A percentile compares a stretch with the other conserved stretches of the same genome.
These are phyloP conservation scores for Cichorium intybus DNA, from an alignment of 140 eudicot species.

Conservation along the genomic window DNA sequence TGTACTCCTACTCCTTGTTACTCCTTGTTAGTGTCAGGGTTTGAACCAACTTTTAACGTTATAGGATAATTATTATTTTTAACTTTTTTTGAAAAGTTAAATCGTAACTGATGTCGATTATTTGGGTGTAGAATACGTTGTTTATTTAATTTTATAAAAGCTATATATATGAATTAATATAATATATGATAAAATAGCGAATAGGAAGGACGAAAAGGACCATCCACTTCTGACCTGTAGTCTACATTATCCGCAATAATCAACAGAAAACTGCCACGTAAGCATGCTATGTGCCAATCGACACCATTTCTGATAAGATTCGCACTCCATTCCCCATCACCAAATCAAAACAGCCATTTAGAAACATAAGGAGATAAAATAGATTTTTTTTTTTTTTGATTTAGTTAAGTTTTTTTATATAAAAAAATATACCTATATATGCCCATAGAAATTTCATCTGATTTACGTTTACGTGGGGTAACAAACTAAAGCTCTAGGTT, in stretches of 20 bases:
- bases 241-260: constrained; percentile 24
- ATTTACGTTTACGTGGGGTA: too few species aligned
- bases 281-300: constrained; percentile 34
- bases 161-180: background rate
- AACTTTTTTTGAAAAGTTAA: too few species aligned
- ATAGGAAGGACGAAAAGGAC: constrained; percentile 26
- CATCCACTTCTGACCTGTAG: constrained; percentile 35
- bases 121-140: background rate
- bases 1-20: too few species aligned
- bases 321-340: constrained; percentile 28
- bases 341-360: background rate
- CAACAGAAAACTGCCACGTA: constrained; percentile 23
- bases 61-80: background rate
- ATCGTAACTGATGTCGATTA: background rate
- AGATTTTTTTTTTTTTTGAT: background rate
- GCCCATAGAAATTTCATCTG: too few species aligned
- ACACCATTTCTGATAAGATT: constrained; percentile 42
- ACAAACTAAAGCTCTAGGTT: too few species aligned
- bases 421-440: too few species aligned
- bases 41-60: too few species aligned
- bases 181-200: background rate
- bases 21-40: too few species aligned
- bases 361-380: background rate
- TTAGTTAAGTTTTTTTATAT: background rate
- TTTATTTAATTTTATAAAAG: background rate